Evolutionary conservation across 352 stramenopile species (phyloP).

Genomic region (Globisporangium mamillatum): DNA sequence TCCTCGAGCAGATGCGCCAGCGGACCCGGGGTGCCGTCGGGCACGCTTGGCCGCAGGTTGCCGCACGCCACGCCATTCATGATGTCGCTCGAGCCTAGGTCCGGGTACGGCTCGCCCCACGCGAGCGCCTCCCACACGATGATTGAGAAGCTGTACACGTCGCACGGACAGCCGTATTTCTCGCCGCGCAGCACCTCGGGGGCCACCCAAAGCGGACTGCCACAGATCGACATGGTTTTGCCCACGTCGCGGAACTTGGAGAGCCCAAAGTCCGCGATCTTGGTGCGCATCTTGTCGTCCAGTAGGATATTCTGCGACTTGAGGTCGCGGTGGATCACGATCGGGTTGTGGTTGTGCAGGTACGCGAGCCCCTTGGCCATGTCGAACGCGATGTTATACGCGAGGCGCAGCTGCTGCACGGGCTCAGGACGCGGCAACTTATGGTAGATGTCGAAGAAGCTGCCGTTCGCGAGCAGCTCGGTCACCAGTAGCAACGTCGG

Average conservation of each 20-base stretch:
- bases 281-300: conserved; percentile 82
- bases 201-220: conserved; percentile 77
- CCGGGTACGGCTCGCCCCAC: conserved; percentile 77
- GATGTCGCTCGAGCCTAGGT: conserved; percentile 79
- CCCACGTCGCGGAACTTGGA: conserved; percentile 84
- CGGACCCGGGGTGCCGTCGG: conserved; percentile 52
- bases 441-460: conserved; percentile 89
- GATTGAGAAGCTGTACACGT: conserved; percentile 90
- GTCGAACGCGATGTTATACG: conserved; percentile 83
- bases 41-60: conserved; percentile 69
- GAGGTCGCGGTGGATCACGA: conserved; percentile 95
- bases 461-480: conserved; percentile 86
- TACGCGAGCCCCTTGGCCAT: conserved; percentile 95
- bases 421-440: conserved; percentile 60
- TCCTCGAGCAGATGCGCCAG: conserved; percentile 67
- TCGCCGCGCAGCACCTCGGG: conserved; percentile 77
- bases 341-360: conserved; percentile 96
- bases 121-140: conserved; percentile 85
- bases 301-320: conserved; percentile 82
- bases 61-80: conserved; percentile 81
- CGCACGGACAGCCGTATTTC: conserved; percentile 78
- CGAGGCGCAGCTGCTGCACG: conserved; percentile 56
- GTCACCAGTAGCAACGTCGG: conserved; percentile 95
- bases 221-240: conserved; percentile 87
- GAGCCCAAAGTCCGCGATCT: conserved; percentile 81